Base-by-base conservation (phyloP, 1,284 basidiomycete species). In the Apiotrichum veenhuisii region DNA sequence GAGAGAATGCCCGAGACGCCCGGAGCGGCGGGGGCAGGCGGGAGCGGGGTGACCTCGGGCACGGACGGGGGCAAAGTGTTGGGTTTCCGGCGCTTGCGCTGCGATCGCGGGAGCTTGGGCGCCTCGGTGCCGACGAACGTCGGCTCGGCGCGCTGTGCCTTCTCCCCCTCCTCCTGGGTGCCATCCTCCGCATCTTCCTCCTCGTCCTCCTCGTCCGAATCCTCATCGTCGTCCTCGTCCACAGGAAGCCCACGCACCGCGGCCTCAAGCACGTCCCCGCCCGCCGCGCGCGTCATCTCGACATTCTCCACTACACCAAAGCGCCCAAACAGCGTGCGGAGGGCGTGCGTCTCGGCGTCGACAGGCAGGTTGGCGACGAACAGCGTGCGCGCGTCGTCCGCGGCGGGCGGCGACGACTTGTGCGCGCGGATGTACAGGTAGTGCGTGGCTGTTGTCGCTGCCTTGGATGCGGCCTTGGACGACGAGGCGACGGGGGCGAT, bases 321-420 rank as follows among this genome's bases (percentile, higher is more conserved):
- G 17, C 80, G 69, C 65, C 85, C 86, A 79, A 92, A 91, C 22
- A 93, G 79, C 2, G 83, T 75, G 3, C 84, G 78, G 1, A 93
- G 74, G 68, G 90, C 88, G 48, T 87, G 81, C 64, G 88, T 87
- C 0, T 87, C 88, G 4, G 88, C 84, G 72, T 93, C 90, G 50
- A 88, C 85, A 2, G 91, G 91, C 4, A 92, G 76, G 68, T 95
- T 93, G 56, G 88, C 88, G 11, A 92, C 78, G 69, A 95, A 95
- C 15, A 93, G 78, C 0, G 90, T 92, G 49, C 91, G 82, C 18
- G 53, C 54, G 67, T 82, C 50, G 25, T 42, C 46, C 34, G 52
- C 47, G n/a, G 44, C 36, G 9, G 40, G 11, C 10, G 50, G 37
- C 2, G 37, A 38, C 38, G 49, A 30, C 45, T 49, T 55, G 51